Evolutionary conservation across 371 early-diverging fungal genomes (phyloP).

Genomic region (Rhizopus sp.): DNA sequence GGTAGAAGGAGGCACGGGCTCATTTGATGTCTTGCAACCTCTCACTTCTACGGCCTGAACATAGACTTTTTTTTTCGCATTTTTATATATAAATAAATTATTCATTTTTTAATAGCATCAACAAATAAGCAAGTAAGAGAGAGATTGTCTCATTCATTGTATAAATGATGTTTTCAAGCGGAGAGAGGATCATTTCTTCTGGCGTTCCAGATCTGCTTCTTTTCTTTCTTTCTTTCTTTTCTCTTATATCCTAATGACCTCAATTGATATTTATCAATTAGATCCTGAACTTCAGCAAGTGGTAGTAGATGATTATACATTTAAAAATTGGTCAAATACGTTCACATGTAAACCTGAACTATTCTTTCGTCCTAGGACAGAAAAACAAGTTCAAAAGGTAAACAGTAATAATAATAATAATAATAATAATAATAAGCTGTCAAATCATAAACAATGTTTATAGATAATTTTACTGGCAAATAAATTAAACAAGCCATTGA

Average conservation of each 20-base stretch:
- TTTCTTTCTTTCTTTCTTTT: conserved; percentile 5
- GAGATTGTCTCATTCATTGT: too few relatives aligned
- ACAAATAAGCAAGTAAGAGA: too few relatives aligned
- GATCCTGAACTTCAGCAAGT: conserved; percentile 17
- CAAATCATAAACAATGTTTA: background rate
- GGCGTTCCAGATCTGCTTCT: background rate
- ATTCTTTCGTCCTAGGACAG: conserved; percentile 64
- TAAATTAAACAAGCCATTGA: conserved; percentile 50
- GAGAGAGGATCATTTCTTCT: too few relatives aligned
- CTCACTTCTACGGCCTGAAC: conserved; percentile 29
- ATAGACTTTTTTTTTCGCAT: conserved; percentile 2
- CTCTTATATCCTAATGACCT: conserved; percentile 5
- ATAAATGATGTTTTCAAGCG: too few relatives aligned
- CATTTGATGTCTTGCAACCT: conserved; percentile 86
- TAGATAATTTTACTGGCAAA: conserved; percentile 59
- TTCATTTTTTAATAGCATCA: background rate
- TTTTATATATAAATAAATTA: conserved; percentile 2
- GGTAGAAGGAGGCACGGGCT: conserved; percentile 93
- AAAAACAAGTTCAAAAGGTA: conserved; percentile 67
- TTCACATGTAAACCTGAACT: conserved; percentile 63
- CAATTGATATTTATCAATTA: conserved; percentile 19
- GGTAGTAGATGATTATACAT: conserved; percentile 27
- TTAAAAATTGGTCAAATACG: conserved; percentile 80
- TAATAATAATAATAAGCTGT: background rate
- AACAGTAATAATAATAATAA: background rate